Base-by-base conservation (phyloP, 2,329 filamentous ascomycete species). In the Drechslera avenae region DNA sequence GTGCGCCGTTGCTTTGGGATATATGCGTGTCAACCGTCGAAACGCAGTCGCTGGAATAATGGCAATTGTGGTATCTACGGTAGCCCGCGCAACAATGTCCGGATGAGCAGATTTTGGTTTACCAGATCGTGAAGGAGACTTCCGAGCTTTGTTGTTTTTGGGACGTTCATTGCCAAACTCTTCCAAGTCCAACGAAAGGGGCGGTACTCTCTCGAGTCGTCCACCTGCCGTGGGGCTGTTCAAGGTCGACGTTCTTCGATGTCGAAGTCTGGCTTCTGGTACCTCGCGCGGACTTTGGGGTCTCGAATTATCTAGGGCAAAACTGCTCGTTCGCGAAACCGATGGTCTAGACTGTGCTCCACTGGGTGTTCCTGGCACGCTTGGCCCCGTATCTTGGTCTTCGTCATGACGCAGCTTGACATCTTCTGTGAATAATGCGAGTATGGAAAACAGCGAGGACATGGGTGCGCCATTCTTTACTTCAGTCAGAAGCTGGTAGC, bases 41-140 rank as follows among this genome's bases (percentile, higher is more conserved):
- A 99, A 99, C 3, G 94, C 95, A 69, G 91, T 96, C 1, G 94
- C 94, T 1, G 95, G 95, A 50, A 99, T 99, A 57, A 99, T 95
- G 5, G 94, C 94, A 73, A 99, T 97, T 0, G 95, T 99, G 0
- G 94, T 99, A 69, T 99, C 95, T 18, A 95, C 89, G 13, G 91
- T 95, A 5, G 94, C 94, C 59, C 94, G 84, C n/a, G 93, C 94
- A 58, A 99, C 91, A 56, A 99, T 94, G 67, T 99, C 94, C 9
- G 94, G 94, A 74, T 99, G 94, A 0, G 90, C 91, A 12, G 94
- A 97, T 58, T 87, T 88, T 9, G 84, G 62, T 53, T 71, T 78
- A 59, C 65, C 74, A 32, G 71, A 57, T 12, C 66, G 60, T n/a
- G 69, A 66, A 16, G 64, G 57, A 4, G 68, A 61, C 39, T 52